phyloP scores from a whole-genome alignment of 2,329 filamentous ascomycete species.

The Immersiporthe knoxdaviesiana region DNA sequence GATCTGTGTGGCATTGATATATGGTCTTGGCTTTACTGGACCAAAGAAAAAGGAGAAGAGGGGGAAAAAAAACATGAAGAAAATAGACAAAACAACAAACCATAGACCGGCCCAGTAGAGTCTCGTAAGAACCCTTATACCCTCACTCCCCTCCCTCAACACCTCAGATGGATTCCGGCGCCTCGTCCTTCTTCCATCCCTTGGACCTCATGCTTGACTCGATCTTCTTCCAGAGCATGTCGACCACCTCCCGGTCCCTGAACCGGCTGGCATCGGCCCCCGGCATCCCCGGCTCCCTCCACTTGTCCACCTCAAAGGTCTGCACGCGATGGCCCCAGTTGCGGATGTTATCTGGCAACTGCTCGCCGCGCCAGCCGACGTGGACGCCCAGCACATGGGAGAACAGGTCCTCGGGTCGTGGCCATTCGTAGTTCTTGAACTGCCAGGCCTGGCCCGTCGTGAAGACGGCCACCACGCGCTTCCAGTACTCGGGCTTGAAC shows the following conservation, averaged over 20 bases:
- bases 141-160: background rate
- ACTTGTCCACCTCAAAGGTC: constrained; percentile 75
- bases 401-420: constrained; percentile 85
- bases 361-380: constrained; percentile 88
- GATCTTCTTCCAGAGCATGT: constrained; percentile 87
- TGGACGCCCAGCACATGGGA: constrained; percentile 84
- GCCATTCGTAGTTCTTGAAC: constrained; percentile 98
- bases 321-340: constrained; percentile 86
- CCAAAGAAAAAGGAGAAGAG: background rate
- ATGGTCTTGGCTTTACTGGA: constrained; percentile 1
- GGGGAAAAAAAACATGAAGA: background rate
- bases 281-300: constrained; percentile 57
- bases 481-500: constrained; percentile 99
- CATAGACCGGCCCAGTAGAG: background rate
- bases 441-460: constrained; percentile 98
- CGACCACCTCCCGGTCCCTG: constrained; percentile 90
- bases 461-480: constrained; percentile 91
- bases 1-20: background rate
- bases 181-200: constrained; percentile 78
- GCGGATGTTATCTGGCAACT: constrained; percentile 74
- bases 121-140: background rate
- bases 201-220: constrained; percentile 85
- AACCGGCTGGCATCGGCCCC: constrained; percentile 64
- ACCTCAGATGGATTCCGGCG: constrained; percentile 56
- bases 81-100: background rate